A percentile compares a stretch with the other conserved stretches of the same genome.
These are phyloP conservation scores for Parafenestella ontariensis DNA, from an alignment of 2,329 filamentous ascomycete species.

Conservation along the genomic window DNA sequence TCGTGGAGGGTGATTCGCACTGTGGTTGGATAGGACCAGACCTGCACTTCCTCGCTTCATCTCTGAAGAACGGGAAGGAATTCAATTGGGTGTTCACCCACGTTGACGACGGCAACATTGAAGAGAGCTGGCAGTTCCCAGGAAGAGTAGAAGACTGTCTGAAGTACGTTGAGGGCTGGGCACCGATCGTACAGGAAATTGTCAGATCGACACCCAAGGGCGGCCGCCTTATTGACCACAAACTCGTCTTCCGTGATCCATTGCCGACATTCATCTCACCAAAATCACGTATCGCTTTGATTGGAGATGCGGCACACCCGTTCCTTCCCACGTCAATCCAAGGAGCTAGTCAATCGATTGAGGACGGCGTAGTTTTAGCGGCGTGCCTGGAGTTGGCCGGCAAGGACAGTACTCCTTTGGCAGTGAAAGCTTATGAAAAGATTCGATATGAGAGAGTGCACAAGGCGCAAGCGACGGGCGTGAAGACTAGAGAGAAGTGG, in stretches of 20 bases:
- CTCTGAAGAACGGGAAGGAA: constrained; percentile 43
- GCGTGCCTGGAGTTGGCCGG: constrained; percentile 34
- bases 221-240: constrained; percentile 58
- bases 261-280: constrained; percentile 60
- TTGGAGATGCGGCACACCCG: constrained; percentile 63
- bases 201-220: constrained; percentile 43
- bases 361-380: constrained; percentile 52
- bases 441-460: constrained; percentile 42
- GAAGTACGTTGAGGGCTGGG: constrained; percentile 41
- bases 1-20: constrained; percentile 45
- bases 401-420: constrained; percentile 32
- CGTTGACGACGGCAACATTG: constrained; percentile 48
- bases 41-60: constrained; percentile 46
- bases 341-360: constrained; percentile 62
- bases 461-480: constrained; percentile 36
- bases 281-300: constrained; percentile 56
- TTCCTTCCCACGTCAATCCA: constrained; percentile 62
- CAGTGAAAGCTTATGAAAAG: constrained; percentile 40
- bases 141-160: constrained; percentile 41
- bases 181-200: constrained; percentile 40
- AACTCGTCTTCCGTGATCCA: constrained; percentile 62
- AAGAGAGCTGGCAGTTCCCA: constrained; percentile 45
- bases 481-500: constrained; percentile 40
- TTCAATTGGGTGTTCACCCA: constrained; percentile 49
- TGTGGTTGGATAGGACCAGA: constrained; percentile 45